Conservation (phyloP, 176 grass and related monocot species). For the Phoenix roebelenii region DNA sequence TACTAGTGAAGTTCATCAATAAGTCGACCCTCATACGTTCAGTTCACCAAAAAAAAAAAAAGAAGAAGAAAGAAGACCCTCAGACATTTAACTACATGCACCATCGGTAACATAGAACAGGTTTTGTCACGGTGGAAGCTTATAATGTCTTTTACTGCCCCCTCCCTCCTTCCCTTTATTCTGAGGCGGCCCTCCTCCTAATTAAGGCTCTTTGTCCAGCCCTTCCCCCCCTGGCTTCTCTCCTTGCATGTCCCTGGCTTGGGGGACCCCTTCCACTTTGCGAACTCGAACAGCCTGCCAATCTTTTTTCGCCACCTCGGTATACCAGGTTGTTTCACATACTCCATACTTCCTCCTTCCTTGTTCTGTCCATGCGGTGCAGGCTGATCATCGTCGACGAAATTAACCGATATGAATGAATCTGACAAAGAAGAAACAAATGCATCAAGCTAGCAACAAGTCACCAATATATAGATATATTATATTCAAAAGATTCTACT, state of each 20-base stretch:
- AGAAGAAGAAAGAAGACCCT: no score
- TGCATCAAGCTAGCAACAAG: background rate
- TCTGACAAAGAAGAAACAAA: background rate
- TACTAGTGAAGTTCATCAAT: no score
- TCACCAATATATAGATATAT: no score
- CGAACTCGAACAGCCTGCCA: background rate
- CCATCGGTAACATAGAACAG: no score
- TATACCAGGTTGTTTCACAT: background rate
- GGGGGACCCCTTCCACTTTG: background rate
- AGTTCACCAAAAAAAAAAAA: no score
- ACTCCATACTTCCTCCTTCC: background rate
- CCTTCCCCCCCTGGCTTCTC: background rate
- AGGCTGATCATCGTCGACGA: background rate
- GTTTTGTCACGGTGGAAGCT: no score
- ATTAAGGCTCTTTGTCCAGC: background rate
- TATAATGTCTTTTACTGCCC: no score
- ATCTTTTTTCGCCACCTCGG: constrained; percentile 12
- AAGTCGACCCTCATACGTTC: no score
- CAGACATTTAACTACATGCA: no score
- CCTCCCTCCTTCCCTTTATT: no score
- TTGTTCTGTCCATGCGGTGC: background rate
- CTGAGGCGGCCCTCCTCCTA: background rate
- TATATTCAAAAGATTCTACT: no score
- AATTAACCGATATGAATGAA: constrained; percentile 15
- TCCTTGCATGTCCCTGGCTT: constrained; percentile 1